phyloP scores from a whole-genome alignment of 2,329 filamentous ascomycete species.

The Colletotrichum graminicola region DNA sequence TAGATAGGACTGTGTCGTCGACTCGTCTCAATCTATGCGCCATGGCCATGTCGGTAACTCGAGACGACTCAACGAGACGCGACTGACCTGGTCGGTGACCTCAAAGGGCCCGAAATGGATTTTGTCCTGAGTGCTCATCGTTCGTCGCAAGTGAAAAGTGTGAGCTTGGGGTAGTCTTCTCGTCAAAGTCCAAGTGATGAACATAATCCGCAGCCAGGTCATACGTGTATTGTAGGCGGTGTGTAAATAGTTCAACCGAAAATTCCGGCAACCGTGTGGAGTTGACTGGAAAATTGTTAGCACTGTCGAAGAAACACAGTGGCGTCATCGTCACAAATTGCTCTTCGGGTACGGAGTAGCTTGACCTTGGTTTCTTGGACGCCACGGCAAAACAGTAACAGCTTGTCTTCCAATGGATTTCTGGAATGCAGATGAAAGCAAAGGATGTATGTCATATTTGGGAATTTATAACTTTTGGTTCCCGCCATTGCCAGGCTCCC shows the following conservation, averaged over 20 bases:
- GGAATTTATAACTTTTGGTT: slow-evolving; percentile 26
- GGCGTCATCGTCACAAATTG: slow-evolving; percentile 36
- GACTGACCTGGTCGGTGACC: slow-evolving; percentile 77
- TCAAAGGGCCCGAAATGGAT: slow-evolving; percentile 82
- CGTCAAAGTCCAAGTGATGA: neutral
- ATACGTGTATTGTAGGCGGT: neutral
- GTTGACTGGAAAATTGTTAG: slow-evolving; percentile 37
- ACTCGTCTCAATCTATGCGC: too few relatives aligned
- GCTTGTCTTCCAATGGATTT: neutral
- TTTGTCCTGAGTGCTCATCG: slow-evolving; percentile 46
- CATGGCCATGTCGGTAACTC: neutral
- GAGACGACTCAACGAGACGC: slow-evolving; percentile 7
- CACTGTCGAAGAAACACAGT: slow-evolving; percentile 4
- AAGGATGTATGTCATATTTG: neutral
- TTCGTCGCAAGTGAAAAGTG: slow-evolving; percentile 10
- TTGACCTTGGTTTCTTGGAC: neutral
- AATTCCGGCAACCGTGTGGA: slow-evolving; percentile 19
- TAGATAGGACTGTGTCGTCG: neutral
- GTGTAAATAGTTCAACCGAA: neutral
- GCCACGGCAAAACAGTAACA: neutral
- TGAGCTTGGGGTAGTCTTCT: slow-evolving; percentile 8
- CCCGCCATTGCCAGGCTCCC: neutral
- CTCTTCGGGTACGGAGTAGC: neutral
- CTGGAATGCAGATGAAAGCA: too few relatives aligned
- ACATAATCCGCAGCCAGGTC: slow-evolving; percentile 18